Evolutionary conservation across 1,139 yeast species (phyloP), one percentile per base, ranked within the genome.

Genomic region (Magnusiomyces fungicola): DNA sequence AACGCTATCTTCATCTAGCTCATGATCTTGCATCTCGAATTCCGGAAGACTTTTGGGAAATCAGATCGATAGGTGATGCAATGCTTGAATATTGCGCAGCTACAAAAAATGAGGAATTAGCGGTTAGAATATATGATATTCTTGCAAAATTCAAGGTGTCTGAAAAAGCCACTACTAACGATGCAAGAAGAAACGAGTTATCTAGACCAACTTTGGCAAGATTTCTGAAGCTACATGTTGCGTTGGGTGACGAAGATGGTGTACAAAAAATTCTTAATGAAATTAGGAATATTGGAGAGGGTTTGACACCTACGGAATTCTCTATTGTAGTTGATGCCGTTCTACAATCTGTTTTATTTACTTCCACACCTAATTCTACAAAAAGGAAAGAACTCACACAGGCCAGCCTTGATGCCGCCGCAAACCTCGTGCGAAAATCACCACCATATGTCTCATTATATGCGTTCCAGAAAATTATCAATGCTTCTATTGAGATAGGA

Each of bases 171-270:
- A 27, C 30, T 7, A 27, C 12, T 7, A 27, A 27, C 30, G 30
- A 27, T 7, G 12, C 30, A 27, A 27, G 30, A 12, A 27, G 30
- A 7, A 7, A 27, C 30, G 10, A 27, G 30, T 50, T 61, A 6
- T 46, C 57, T 2, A 49, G 65, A 30, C 36, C 56, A 2, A 51
- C 63, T 3, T 53, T 75, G 10, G 63, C 70, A 1, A 65, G 73
- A 1, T 55, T 76, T 34, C 56, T 76, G 18, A 56, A 67, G 25
- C 60, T 74, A 50, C 72, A 73, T 50, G 56, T 75, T 38, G 56
- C 61, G 12, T 63, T 71, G 39, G 66, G 69, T 3, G 75, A 75
- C 41, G 63, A 68, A 21, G 60, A 60, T 4, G 72, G 75, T 40
- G 74, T 71, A 1, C 69, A 72, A 46, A 67, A 66, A 46, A 66